A percentile compares a stretch with the other conserved stretches of the same genome.
Evolutionary conservation across 73 alveolate genomes (phyloP).

Genomic region (Symbiodinium pilosum): DNA sequence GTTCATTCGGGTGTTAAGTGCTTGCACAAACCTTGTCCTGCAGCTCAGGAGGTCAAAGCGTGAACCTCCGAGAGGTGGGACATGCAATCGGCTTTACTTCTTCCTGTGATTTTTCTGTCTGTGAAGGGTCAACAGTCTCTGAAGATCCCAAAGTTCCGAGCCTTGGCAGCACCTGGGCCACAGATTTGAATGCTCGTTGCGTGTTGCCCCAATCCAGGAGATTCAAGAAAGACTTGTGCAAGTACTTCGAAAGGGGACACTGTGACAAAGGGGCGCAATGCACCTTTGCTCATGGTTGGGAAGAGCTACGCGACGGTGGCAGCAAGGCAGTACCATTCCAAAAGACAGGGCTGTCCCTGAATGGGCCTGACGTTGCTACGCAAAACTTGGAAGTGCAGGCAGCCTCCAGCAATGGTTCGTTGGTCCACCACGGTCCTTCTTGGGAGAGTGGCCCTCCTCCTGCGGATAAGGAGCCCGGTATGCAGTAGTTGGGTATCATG

Average conservation of each 20-base stretch:
- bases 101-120: no score
- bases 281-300: constrained; percentile 22
- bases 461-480: neutral
- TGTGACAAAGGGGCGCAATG: constrained; percentile 27
- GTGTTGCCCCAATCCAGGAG: neutral
- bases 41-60: neutral
- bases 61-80: neutral
- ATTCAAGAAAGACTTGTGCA: constrained; percentile 13
- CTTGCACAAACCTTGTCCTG: no score
- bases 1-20: no score
- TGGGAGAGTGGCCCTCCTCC: constrained; percentile 44
- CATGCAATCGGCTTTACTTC: no score
- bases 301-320: neutral
- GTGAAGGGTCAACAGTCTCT: no score
- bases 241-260: constrained; percentile 33
- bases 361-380: no score
- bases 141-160: neutral
- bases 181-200: neutral
- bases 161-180: neutral
- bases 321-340: neutral
- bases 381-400: neutral
- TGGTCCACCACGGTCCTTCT: constrained; percentile 34
- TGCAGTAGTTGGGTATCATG: neutral
- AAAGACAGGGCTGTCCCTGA: no score
- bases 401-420: neutral